A percentile compares a stretch with the other conserved stretches of the same genome.
Conservation (phyloP, 1,139 yeast species). For the Suhomyces bokatorum region DNA sequence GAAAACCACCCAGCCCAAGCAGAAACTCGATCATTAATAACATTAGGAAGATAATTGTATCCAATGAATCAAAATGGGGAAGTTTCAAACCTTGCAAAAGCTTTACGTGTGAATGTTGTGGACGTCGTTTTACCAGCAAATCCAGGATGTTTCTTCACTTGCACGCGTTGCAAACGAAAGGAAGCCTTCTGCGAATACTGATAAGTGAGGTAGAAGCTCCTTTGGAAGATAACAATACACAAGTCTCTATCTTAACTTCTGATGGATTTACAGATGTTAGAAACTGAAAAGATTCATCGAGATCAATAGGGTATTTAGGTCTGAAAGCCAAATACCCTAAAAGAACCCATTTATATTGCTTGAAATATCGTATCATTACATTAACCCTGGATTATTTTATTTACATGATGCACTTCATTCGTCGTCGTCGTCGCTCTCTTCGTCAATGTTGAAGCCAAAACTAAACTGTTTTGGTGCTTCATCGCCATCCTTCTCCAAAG, state of each 20-base stretch:
- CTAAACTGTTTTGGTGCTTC: slow-evolving; percentile 22
- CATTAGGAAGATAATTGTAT: not conserved
- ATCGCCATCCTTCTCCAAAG: slow-evolving; percentile 5
- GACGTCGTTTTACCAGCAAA: slow-evolving; percentile 1
- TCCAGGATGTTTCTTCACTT: slow-evolving; percentile 6
- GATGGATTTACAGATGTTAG: not conserved
- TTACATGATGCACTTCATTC: slow-evolving; percentile 4
- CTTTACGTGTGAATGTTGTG: not conserved
- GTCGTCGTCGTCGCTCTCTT: slow-evolving; percentile 24
- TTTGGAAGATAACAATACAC: slow-evolving; percentile 3
- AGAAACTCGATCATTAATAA: not conserved
- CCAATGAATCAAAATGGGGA: not conserved
- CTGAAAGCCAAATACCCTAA: no score
- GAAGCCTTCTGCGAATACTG: not conserved
- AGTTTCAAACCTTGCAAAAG: not conserved
- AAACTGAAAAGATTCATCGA: no score
- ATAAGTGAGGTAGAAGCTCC: not conserved
- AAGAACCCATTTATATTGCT: no score
- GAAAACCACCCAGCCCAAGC: slow-evolving; percentile 20
- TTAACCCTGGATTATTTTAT: not conserved
- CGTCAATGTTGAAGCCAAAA: slow-evolving; percentile 34
- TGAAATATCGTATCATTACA: not conserved
- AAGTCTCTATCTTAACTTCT: slow-evolving; percentile 9
- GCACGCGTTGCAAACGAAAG: slow-evolving; percentile 3
- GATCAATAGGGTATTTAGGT: no score